phyloP scores from a whole-genome alignment of 2,329 filamentous ascomycete species.

The Ceratocystis smalleyi region DNA sequence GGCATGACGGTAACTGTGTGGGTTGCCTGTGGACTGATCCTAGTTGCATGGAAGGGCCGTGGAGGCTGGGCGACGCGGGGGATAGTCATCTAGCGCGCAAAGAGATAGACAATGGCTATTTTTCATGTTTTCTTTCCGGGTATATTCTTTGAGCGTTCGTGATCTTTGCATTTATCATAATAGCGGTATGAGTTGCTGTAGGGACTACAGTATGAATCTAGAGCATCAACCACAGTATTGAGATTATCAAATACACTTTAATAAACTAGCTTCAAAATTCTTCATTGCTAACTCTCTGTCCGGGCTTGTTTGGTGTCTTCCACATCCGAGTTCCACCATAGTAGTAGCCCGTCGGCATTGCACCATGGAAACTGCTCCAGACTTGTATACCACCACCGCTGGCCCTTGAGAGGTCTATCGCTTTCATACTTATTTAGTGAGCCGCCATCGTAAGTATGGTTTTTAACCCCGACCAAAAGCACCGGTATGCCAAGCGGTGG shows the following conservation, averaged over 20 bases:
- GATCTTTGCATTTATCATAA: neutral
- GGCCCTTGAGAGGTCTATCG: conserved; percentile 25
- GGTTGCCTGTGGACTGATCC: conserved; percentile 55
- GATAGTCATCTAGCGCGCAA: conserved; percentile 40
- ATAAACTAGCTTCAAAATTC: neutral
- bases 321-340: conserved; percentile 28
- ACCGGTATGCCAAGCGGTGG: conserved; percentile 35
- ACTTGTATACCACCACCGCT: conserved; percentile 37
- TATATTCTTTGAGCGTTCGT: neutral
- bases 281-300: neutral
- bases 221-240: neutral
- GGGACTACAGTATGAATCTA: neutral
- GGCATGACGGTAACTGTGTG: conserved; percentile 68
- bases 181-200: neutral
- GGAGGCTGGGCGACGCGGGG: conserved; percentile 62
- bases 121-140: neutral
- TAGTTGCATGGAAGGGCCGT: conserved; percentile 67
- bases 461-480: conserved; percentile 40
- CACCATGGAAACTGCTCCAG: conserved; percentile 34
- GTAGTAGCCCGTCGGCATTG: conserved; percentile 29
- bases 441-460: conserved; percentile 37
- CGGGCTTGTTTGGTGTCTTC: neutral
- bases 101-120: neutral
- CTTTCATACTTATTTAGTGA: conserved; percentile 32
- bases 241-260: neutral